These are phyloP conservation scores for Boletellus emodensis DNA, from an alignment of 768 basidiomycete genomes.

Conservation along the genomic window DNA sequence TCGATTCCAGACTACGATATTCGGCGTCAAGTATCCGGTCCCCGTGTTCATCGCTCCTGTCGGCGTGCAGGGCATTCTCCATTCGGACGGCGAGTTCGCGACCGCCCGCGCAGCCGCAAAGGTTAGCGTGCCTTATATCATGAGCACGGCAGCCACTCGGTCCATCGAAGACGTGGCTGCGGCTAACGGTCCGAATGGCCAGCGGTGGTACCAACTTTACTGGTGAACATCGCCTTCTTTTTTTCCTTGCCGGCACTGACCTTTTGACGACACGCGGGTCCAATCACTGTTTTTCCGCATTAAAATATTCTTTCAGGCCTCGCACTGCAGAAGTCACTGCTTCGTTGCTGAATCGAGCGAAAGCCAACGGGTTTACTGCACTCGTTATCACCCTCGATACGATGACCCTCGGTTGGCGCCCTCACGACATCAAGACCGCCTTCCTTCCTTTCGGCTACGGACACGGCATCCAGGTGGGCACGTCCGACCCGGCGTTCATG, in stretches of 20 bases:
- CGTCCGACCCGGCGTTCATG: conserved; percentile 81
- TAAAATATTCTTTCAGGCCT: conserved; percentile 45
- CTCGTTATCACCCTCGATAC: conserved; percentile 82
- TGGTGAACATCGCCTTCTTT: conserved; percentile 42
- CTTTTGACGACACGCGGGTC: background rate
- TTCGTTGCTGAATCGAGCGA: conserved; percentile 64
- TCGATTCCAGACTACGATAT: conserved; percentile 54
- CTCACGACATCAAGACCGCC: conserved; percentile 61
- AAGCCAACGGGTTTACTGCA: conserved; percentile 59
- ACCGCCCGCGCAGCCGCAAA: conserved; percentile 60
- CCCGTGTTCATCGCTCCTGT: conserved; percentile 71
- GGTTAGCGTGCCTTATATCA: conserved; percentile 62
- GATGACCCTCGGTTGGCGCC: conserved; percentile 69
- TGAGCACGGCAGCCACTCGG: conserved; percentile 71
- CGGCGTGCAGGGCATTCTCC: conserved; percentile 74
- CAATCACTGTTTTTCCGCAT: background rate
- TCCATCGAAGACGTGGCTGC: conserved; percentile 75
- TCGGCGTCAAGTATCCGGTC: conserved; percentile 58
- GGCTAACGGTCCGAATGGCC: conserved; percentile 58
- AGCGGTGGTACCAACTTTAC: conserved; percentile 81
- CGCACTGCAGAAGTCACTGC: conserved; percentile 52
- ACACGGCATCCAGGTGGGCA: conserved; percentile 61
- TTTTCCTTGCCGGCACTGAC: no score
- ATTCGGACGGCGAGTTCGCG: conserved; percentile 68
- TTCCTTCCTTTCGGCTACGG: conserved; percentile 69